Evolutionary conservation across 2,329 filamentous ascomycete genomes (phyloP), one percentile per base, ranked within the genome.

Genomic region (Setomelanomma holmii): DNA sequence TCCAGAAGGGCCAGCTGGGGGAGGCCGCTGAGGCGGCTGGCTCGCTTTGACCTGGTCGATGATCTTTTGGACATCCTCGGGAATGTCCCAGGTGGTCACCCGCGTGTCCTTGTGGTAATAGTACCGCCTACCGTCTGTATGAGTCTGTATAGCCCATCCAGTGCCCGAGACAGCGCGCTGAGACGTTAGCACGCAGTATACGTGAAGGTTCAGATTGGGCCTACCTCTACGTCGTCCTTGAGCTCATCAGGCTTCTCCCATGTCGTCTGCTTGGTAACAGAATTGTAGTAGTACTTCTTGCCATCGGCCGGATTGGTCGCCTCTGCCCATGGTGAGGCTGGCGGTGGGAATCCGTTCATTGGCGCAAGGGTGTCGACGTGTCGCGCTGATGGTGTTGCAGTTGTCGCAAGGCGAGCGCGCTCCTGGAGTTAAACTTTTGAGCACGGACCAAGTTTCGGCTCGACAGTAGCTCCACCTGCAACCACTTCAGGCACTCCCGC

Each of bases 31-130:
- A 22, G 79, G 72, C 16, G 76, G 70, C 49, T 58, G 62, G 35
- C 80, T 58, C 30, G 56, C 84, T 51, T 93, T 80, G 54, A 90
- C 89, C 64, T 83, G 83, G 70, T 90, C 91, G 77, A 93, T 93
- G 57, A 89, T 92, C 77, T 91, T 92, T 44, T 64, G 60, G 21
- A 73, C 63, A 54, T 79, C 86, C 49, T 91, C 89, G 49, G 95
- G 95, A 84, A 96, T 93, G 68, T 93, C 89, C 95, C 95, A 99
- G 24, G 90, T 91, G 74, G 92, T 98, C 78, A 92, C 85, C 76
- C 93, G 93, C 39, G 90, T 93, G 75, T 96, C 89, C 27, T 88
- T 90, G 75, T 99, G 95, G 75, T 93, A 93, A 66, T 92, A 99
- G 77, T 99, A 99, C 72, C 93, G 91, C 66, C 88, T 87, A 40